Conservation (phyloP, 805 yeast genomes). For the Saccharomycopsis sp. region DNA sequence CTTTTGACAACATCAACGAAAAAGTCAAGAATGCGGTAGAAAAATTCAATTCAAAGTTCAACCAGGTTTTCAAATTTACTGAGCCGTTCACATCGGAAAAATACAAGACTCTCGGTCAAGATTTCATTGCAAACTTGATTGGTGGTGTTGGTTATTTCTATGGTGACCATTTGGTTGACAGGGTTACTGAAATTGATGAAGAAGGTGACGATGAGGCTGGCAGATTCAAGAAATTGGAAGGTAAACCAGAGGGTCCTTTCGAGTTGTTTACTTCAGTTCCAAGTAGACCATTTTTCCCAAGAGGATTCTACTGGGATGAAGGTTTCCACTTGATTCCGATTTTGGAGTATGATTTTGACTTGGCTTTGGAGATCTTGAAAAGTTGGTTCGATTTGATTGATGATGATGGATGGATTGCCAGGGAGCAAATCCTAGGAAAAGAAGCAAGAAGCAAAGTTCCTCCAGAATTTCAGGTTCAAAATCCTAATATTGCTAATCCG, state of each 20-base stretch:
- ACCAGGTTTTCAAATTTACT: conserved; percentile 38
- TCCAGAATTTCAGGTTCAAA: conserved; percentile 69
- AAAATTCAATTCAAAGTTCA: conserved; percentile 46
- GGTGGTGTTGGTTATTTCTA: conserved; percentile 88
- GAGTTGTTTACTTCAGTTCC: conserved; percentile 81
- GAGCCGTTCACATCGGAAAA: conserved; percentile 43
- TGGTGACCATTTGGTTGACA: conserved; percentile 77
- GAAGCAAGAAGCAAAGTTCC: conserved; percentile 90
- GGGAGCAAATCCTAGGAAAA: conserved; percentile 88
- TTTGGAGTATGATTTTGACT: conserved; percentile 72
- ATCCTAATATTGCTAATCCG: conserved; percentile 87
- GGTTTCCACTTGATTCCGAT: conserved; percentile 88
- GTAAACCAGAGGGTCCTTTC: conserved; percentile 64
- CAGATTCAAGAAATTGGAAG: conserved; percentile 34
- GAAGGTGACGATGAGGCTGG: conserved; percentile 47
- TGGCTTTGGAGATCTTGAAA: conserved; percentile 67
- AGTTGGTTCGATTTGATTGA: conserved; percentile 87
- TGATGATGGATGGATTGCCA: conserved; percentile 91
- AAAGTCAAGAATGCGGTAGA: conserved; percentile 29
- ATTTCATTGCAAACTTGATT: conserved; percentile 67
- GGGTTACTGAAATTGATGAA: conserved; percentile 58
- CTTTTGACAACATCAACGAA: conserved; percentile 27
- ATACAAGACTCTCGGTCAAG: conserved; percentile 58
- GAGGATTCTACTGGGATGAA: conserved; percentile 98
- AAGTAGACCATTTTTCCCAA: conserved; percentile 86